These are phyloP conservation scores for Cordyceps tenuipes DNA, from an alignment of 2,329 filamentous ascomycete genomes.

Conservation along the genomic window DNA sequence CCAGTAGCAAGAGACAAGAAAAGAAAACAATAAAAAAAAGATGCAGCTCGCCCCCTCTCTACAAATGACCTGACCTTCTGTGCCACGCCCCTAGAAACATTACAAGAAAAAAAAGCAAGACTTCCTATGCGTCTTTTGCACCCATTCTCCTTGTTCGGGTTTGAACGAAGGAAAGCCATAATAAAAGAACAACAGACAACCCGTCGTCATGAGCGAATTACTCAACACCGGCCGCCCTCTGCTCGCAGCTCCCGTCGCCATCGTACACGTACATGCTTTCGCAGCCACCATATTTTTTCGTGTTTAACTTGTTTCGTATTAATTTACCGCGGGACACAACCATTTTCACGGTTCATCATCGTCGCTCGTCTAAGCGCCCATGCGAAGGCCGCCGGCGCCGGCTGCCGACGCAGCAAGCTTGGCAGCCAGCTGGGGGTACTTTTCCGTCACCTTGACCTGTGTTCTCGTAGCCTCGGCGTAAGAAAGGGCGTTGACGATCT, in stretches of 20 bases:
- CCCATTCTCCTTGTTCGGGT: background rate
- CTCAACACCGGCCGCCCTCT: background rate
- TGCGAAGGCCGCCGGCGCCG: slow-evolving; percentile 28
- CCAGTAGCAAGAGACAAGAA: slow-evolving; percentile 7
- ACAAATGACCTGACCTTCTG: slow-evolving; percentile 1
- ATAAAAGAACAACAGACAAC: background rate
- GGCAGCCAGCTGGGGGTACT: slow-evolving; percentile 71
- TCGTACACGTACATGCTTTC: slow-evolving; percentile 5
- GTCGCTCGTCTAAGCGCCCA: slow-evolving; percentile 17
- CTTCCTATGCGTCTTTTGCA: background rate
- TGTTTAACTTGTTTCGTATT: background rate
- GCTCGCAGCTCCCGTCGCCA: background rate
- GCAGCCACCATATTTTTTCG: background rate
- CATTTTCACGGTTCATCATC: background rate
- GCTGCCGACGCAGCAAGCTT: slow-evolving; percentile 42
- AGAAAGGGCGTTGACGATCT: slow-evolving; percentile 91
- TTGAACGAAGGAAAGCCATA: background rate
- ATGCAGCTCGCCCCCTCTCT: slow-evolving; percentile 6
- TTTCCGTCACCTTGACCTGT: slow-evolving; percentile 84
- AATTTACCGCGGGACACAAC: background rate
- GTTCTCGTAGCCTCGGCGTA: slow-evolving; percentile 96
- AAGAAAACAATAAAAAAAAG: slow-evolving; percentile 2
- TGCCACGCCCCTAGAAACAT: slow-evolving; percentile 1
- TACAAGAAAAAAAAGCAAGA: background rate
- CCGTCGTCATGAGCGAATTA: background rate